A percentile compares a stretch with the other conserved stretches of the same genome.
Evolutionary conservation across 257 asterid genomes (phyloP).

Genomic region (Gardenia jasminoides): DNA sequence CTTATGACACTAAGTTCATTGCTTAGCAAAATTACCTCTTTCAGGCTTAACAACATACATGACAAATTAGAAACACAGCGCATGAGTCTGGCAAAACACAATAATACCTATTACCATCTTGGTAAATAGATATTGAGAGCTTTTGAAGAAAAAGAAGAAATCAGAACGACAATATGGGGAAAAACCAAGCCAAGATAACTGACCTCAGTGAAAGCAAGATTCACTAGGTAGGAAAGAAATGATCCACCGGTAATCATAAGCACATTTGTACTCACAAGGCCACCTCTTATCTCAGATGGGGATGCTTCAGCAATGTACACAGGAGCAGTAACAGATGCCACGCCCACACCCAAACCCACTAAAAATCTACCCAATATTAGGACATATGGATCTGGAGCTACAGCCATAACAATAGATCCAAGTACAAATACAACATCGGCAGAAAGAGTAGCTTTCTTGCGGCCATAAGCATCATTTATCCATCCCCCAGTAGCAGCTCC

Average conservation of each 20-base stretch:
- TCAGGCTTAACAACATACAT: not conserved
- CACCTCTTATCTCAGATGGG: slow-evolving; percentile 91
- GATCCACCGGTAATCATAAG: slow-evolving; percentile 99
- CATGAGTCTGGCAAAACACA: not conserved
- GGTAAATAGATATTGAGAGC: not conserved
- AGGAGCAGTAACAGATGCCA: slow-evolving; percentile 97
- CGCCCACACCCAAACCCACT: slow-evolving; percentile 89
- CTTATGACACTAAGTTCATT: not conserved
- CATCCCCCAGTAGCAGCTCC: slow-evolving; percentile 95
- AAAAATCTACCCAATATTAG: slow-evolving; percentile 81
- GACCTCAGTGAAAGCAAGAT: slow-evolving; percentile 95
- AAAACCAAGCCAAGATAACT: slow-evolving; percentile 23
- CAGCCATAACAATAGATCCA: slow-evolving; percentile 85
- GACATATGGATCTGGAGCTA: slow-evolving; percentile 72
- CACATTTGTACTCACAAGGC: slow-evolving; percentile 93
- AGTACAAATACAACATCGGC: slow-evolving; percentile 82
- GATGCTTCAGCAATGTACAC: slow-evolving; percentile 93
- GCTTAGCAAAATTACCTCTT: slow-evolving; percentile 1
- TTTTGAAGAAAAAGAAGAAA: not conserved
- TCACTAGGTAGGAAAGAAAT: slow-evolving; percentile 91
- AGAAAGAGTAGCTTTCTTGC: slow-evolving; percentile 84
- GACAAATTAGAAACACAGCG: not conserved
- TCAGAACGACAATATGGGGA: not conserved
- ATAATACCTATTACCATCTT: not conserved
- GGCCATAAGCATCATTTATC: slow-evolving; percentile 82